Conservation (phyloP, 257 asterid genomes). For the Solanum chmielewskii region DNA sequence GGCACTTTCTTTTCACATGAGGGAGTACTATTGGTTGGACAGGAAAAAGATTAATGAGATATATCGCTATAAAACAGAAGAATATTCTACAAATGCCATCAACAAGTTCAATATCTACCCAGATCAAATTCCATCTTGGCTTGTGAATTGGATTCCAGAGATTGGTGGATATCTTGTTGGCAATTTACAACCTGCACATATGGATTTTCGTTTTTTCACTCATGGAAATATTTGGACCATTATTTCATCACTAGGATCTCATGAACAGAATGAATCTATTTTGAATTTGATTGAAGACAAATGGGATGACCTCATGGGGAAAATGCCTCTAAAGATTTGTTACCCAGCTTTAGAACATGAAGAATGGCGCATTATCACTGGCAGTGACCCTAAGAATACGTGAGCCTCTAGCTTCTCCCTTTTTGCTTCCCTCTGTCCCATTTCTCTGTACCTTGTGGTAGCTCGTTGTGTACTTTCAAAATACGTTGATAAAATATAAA, state of each 20-base stretch:
- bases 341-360: constrained; percentile 30
- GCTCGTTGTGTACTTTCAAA: background rate
- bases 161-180: constrained; percentile 30
- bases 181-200: constrained; percentile 36
- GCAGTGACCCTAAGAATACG: constrained; percentile 43
- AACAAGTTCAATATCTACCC: constrained; percentile 75
- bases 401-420: constrained; percentile 2
- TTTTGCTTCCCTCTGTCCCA: background rate
- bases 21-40: constrained; percentile 71
- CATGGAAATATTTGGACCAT: constrained; percentile 37
- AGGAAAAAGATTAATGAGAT: constrained; percentile 52
- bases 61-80: constrained; percentile 64
- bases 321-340: constrained; percentile 35
- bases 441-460: background rate
- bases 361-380: constrained; percentile 36
- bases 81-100: constrained; percentile 54
- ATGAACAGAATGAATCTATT: constrained; percentile 20
- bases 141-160: constrained; percentile 34
- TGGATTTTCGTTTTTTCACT: constrained; percentile 36
- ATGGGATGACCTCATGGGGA: constrained; percentile 30
- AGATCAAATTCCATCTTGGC: constrained; percentile 37
- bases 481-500: background rate
- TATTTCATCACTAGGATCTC: constrained; percentile 25
- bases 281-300: constrained; percentile 23
- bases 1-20: constrained; percentile 61